Evolutionary conservation across 129 eudicot genomes (phyloP).

Genomic region (Tanacetum coccineum): DNA sequence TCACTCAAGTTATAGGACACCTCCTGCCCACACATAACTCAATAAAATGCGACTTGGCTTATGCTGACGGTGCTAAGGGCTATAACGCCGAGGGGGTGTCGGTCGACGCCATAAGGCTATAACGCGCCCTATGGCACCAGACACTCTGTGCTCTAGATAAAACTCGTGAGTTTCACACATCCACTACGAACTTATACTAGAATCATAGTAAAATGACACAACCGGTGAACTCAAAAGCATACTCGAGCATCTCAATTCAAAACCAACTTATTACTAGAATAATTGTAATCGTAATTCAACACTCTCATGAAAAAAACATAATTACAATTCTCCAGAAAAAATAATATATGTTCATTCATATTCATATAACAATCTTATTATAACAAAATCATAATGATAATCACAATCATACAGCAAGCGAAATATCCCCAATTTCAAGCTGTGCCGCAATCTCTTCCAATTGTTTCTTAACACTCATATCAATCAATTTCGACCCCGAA

Average conservation of each 20-base stretch:
- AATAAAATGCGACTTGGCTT: too few species aligned
- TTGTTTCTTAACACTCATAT: constrained; percentile 89
- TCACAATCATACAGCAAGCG: constrained; percentile 40
- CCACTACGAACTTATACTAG: neutral
- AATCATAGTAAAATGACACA: neutral
- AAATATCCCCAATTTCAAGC: constrained; percentile 63
- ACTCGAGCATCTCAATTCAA: neutral
- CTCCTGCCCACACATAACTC: too few species aligned
- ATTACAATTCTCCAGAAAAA: constrained; percentile 32
- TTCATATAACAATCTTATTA: constrained; percentile 20
- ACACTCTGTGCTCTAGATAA: too few species aligned
- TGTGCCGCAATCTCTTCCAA: constrained; percentile 79
- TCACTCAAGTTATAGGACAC: too few species aligned
- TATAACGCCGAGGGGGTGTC: too few species aligned
- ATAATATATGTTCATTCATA: constrained; percentile 22
- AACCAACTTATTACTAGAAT: neutral
- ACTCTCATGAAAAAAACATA: constrained; percentile 20
- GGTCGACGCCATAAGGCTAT: too few species aligned
- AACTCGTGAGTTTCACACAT: neutral
- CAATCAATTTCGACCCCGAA: constrained; percentile 71
- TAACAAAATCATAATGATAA: constrained; percentile 21
- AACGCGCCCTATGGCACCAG: too few species aligned
- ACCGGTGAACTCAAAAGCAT: too few species aligned
- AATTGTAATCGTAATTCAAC: constrained; percentile 14
- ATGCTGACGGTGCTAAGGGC: too few species aligned